Evolutionary conservation across 345 rosid genomes (phyloP).

Genomic region (Laguncularia racemosa): DNA sequence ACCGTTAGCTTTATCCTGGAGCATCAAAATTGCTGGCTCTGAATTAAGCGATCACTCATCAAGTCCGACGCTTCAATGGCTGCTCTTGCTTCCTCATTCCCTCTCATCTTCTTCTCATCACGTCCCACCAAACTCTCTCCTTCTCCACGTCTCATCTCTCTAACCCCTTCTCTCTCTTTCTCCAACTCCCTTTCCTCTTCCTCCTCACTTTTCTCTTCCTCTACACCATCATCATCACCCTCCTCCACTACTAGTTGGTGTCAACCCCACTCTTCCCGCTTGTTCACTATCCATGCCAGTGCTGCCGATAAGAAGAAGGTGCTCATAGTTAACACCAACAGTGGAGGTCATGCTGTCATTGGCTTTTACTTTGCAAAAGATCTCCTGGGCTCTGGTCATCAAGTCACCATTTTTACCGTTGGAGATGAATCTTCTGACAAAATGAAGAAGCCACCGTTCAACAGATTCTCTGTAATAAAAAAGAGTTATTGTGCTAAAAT

Average conservation of each 20-base stretch:
- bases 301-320: slow-evolving; percentile 72
- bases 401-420: slow-evolving; percentile 69
- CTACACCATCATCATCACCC: slow-evolving; percentile 19
- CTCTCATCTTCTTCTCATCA: slow-evolving; percentile 3
- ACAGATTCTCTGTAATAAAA: slow-evolving; percentile 58
- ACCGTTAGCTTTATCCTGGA: no score
- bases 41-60: no score
- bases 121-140: slow-evolving; percentile 4
- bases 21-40: no score
- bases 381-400: slow-evolving; percentile 72
- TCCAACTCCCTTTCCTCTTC: slow-evolving; percentile 19
- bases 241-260: slow-evolving; percentile 12
- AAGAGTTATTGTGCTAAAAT: background rate
- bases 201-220: slow-evolving; percentile 24
- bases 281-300: slow-evolving; percentile 44
- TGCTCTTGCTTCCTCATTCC: slow-evolving; percentile 20
- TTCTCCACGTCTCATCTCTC: slow-evolving; percentile 24
- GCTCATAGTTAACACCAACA: slow-evolving; percentile 75
- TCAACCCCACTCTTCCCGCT: slow-evolving; percentile 15
- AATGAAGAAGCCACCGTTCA: slow-evolving; percentile 94
- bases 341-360: slow-evolving; percentile 86
- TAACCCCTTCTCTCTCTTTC: slow-evolving; percentile 19
- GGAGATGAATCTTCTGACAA: slow-evolving; percentile 81
- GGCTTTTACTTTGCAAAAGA: slow-evolving; percentile 87
- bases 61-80: slow-evolving; percentile 32